Base-by-base conservation (phyloP, 2,329 filamentous ascomycete species). In the Trichoderma koningiopsis region DNA sequence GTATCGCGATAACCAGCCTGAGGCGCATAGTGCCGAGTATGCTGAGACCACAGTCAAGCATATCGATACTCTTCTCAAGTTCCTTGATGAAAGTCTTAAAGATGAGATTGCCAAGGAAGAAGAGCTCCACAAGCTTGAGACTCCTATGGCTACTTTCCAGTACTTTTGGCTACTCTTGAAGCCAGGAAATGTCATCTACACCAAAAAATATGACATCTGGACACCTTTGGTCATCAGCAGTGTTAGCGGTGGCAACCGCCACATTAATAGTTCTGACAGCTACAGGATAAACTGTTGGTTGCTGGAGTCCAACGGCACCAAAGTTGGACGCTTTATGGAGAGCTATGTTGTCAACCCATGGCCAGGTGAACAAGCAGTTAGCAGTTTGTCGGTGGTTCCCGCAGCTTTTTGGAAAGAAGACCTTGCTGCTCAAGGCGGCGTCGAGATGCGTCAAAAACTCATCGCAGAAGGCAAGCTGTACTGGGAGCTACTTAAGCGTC, bases 401-500 rank as follows among this genome's bases (percentile, higher is more conserved):
- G 82, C 78, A 6, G 71, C 73, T 0, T 85, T 82, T 74, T 83
- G 83, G 76, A 77, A 74, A 0, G 81, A 82, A 4, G 75, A 79
- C 31, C 71, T 81, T 2, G 73, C 74, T 4, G 73, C 77, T 4
- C 77, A 79, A 57, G 73, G 71, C 22, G 76, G 76, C n/a, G 66
- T 73, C 24, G 71, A 75, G n/a, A 79, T 81, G 72, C 74, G 75
- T 6, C 75, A 80, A 70, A 79, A 78, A 72, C 79, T 80, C 60
- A 76, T 84, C 65, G 74, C 74, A 29, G 76, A 84, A 13, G 84
- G 84, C 10, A 81, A 77, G 73, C 59, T 79, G n/a, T 83, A 81
- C 75, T 86, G 84, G 83, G 81, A 83, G 19, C 78, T 86, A 7
- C 76, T 81, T 29, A 81, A 84, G 72, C 77, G 77, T 11, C 83